Evolutionary conservation across 1,284 basidiomycete species (phyloP).

Genomic region (Sporisorium graminicola): DNA sequence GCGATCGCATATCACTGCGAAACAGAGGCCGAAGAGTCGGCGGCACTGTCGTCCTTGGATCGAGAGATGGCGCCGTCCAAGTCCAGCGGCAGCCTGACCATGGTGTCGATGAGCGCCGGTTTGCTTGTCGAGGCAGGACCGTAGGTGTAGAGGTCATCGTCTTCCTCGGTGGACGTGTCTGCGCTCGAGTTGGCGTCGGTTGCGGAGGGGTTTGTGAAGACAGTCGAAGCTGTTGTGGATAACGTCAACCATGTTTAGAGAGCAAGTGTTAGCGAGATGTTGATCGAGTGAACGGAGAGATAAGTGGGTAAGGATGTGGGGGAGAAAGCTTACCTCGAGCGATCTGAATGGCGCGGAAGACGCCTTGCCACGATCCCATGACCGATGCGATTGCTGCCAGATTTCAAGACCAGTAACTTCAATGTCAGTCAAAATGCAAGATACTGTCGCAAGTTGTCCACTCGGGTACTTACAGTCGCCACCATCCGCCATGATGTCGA

Average conservation of each 20-base stretch:
- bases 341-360: constrained; percentile 67
- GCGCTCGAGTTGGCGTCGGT: constrained; percentile 4
- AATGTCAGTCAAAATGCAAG: constrained; percentile 4
- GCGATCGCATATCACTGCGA: neutral
- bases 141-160: constrained; percentile 45
- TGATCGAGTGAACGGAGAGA: neutral
- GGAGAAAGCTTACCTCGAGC: constrained; percentile 51
- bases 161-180: constrained; percentile 30
- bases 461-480: constrained; percentile 56
- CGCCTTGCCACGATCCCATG: constrained; percentile 65
- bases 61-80: constrained; percentile 39
- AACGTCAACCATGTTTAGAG: neutral
- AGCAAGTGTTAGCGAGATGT: neutral
- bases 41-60: constrained; percentile 26
- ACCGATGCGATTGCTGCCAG: constrained; percentile 63
- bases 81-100: constrained; percentile 54
- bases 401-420: neutral
- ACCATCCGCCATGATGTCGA: constrained; percentile 62
- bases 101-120: constrained; percentile 50
- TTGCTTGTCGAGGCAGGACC: constrained; percentile 31
- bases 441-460: neutral
- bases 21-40: constrained; percentile 15
- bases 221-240: constrained; percentile 27
- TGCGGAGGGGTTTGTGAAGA: constrained; percentile 23
- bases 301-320: too few relatives aligned